Conservation (phyloP, 2,329 filamentous ascomycete genomes). For the Allantophomopsis cytisporea region DNA sequence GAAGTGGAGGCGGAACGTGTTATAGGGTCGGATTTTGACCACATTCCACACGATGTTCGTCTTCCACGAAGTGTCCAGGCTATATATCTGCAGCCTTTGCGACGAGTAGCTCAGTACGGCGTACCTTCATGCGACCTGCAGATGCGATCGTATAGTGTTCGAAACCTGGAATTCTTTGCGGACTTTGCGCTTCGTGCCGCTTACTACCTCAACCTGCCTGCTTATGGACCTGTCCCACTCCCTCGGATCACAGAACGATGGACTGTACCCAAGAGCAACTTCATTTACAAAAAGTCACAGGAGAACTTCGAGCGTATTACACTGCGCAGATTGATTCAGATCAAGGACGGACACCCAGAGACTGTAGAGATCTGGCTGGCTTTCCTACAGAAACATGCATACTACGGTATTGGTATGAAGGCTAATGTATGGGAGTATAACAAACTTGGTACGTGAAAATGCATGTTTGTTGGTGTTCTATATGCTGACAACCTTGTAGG, state of each 20-base stretch:
- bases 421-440: constrained; percentile 91
- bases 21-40: too few species aligned
- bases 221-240: constrained; percentile 73
- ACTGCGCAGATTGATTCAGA: constrained; percentile 73
- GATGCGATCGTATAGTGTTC: constrained; percentile 77
- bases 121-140: constrained; percentile 85
- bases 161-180: constrained; percentile 85
- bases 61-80: constrained; percentile 73
- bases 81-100: constrained; percentile 73
- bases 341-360: constrained; percentile 82
- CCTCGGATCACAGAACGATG: constrained; percentile 82
- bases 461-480: too few species aligned
- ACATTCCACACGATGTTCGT: constrained; percentile 23
- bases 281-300: constrained; percentile 94
- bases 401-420: constrained; percentile 97
- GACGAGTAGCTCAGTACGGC: constrained; percentile 58
- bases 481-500: constrained; percentile 19
- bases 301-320: constrained; percentile 97
- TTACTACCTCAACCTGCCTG: constrained; percentile 82
- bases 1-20: too few species aligned
- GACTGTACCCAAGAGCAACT: constrained; percentile 81
- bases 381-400: constrained; percentile 82
- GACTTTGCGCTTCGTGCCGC: constrained; percentile 92
- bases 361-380: constrained; percentile 85
- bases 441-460: constrained; percentile 42